Evolutionary conservation across 2,329 filamentous ascomycete genomes (phyloP).

Genomic region (Fusarium penzigii): DNA sequence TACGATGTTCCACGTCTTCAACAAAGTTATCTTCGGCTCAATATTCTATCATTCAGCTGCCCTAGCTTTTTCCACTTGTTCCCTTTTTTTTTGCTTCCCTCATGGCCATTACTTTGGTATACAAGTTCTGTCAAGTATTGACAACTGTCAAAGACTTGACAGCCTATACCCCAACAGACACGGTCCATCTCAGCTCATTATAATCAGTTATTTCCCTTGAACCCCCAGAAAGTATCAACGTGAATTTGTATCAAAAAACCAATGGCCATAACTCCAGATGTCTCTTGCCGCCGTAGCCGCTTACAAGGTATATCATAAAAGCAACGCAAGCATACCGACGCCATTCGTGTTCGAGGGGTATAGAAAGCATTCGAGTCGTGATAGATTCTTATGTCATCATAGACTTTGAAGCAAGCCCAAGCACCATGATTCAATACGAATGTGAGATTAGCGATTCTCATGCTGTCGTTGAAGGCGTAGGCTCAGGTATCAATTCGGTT

Average conservation of each 20-base stretch:
- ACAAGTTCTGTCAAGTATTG: neutral
- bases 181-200: neutral
- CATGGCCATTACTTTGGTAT: neutral
- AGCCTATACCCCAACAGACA: too few species aligned
- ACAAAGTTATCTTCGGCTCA: too few species aligned
- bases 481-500: neutral
- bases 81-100: too few species aligned
- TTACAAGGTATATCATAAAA: constrained; percentile 27
- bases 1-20: constrained; percentile 47
- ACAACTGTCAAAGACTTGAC: neutral
- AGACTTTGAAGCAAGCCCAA: neutral
- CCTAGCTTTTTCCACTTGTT: too few species aligned
- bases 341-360: constrained; percentile 28
- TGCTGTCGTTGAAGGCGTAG: constrained; percentile 12
- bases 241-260: constrained; percentile 11
- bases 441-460: constrained; percentile 14
- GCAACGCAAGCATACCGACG: constrained; percentile 21
- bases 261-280: constrained; percentile 24
- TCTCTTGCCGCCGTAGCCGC: constrained; percentile 20
- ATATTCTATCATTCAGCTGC: too few species aligned
- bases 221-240: constrained; percentile 7
- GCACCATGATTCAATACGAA: neutral
- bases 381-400: neutral
- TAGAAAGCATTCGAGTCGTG: constrained; percentile 30
- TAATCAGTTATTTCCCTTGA: neutral